Evolutionary conservation across 208 protist genomes (phyloP), one percentile per base, ranked within the genome.

Genomic region (Strigomonas culicis): DNA sequence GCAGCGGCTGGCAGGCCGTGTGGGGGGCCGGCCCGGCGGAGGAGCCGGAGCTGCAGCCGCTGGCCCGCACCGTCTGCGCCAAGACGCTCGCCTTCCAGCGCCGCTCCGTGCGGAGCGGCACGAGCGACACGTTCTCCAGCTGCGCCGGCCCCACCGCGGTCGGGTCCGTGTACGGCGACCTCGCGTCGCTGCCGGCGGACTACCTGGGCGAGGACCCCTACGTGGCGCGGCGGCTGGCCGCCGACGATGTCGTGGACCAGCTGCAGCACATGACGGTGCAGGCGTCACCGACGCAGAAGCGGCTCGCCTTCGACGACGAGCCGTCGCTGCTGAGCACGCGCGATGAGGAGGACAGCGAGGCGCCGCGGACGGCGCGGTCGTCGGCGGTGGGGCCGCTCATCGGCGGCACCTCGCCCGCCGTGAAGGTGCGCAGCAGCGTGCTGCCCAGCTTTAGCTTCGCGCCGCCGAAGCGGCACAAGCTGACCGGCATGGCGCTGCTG

Each of bases 281-380:
- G 41, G 46, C 72, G n/a, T 89, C 82, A 2, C 82, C 86, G 4
- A 90, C 82, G 8, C 82, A 79, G 46, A 93, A 93, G 63, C 64
- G 73, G 22, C 72, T 93, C 6, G 66, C 79, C 21, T 93, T 87
- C 73, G 72, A 80, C 19, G 74, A 78, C 10, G 70, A 74, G 8
- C 30, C 27, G 27, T 58, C n/a, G n/a, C n/a, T 34, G 13, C 11
- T 27, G 51, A 57, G 27, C 31, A 24, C 24, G 4, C 22, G 27
- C 2, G 19, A 47, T 3, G n/a, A 19, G 4, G 24, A 13, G 13
- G 30, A 39, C 13, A 30, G 27, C 7, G 52, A 58, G 27, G 52
- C 52, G 8, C 52, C 52, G 4, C 52, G 52, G 15, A 60, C 56
- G 11, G 44, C 30, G 10, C 56, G 56, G 19, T 11, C 15, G 56